Evolutionary conservation across 345 rosid genomes (phyloP), one percentile per base, ranked within the genome.

Genomic region (Crucihimalaya himalaica): DNA sequence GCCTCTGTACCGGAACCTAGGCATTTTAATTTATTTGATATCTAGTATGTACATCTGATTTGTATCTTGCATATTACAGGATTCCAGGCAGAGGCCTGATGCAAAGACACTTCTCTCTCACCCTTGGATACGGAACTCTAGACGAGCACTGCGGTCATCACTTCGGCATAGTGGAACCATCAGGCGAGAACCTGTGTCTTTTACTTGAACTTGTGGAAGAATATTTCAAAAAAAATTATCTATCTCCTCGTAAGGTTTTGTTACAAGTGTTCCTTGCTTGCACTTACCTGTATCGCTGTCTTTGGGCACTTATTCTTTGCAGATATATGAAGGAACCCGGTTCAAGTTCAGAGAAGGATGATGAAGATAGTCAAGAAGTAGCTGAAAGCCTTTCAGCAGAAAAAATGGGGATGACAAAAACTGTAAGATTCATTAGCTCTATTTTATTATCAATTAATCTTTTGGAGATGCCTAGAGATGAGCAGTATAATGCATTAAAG

Each of bases 61-160:
- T 76, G 32, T 61, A 71, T 56, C 50, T 79, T 72, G 68, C 66
- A 20, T 79, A 27, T 76, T 73, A 42, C 83, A 95, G 99, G 98
- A 92, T 86, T 90, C 98, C 63, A 86, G 98, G 65, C 93, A 92
- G 82, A 87, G 99, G 82, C 97, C 99, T 48, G 98, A 95, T 87
- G 99, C 99, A 37, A 92, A 95, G 84, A 87, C 97, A 25, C 75
- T 95, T 66, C 97, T 95, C 69, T 95, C 98, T 73, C 99, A 95
- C 76, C 92, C 98, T 73, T 95, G 99, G 99, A 92, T 95, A 83
- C 92, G 83, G 63, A 92, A 92, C 70, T 88, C 83, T 76, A 84
- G 89, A 76, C 98, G 92, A 70, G 92, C 88, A 35, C 82, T 92
- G 80, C 96, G 87, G 79, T 87, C 99, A 76, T 82, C 91, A 75